These are phyloP conservation scores for Porphyrellus sp. DNA, from an alignment of 1,284 basidiomycete genomes.

Conservation along the genomic window DNA sequence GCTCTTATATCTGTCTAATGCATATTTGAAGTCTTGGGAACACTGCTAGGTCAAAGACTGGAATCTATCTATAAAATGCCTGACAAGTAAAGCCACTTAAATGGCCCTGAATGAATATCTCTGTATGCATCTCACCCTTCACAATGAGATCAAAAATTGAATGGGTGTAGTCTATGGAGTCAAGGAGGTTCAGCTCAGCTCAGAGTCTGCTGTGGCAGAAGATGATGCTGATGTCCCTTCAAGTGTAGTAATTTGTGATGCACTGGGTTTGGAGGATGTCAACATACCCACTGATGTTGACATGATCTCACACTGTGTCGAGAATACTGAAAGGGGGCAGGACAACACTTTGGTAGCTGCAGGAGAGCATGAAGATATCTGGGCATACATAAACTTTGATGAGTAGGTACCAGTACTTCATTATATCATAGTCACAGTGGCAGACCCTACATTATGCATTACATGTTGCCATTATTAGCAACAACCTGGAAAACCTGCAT, in stretches of 20 bases:
- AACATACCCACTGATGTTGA: background rate
- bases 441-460: background rate
- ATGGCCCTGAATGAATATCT: conserved; percentile 1
- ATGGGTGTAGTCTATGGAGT: background rate
- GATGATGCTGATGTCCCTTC: conserved; percentile 7
- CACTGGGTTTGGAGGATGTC: background rate
- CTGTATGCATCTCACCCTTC: background rate
- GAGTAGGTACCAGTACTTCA: background rate
- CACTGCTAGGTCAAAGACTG: background rate
- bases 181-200: background rate
- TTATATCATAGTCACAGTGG: background rate
- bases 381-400: background rate
- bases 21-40: background rate
- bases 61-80: background rate
- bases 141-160: background rate
- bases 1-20: background rate
- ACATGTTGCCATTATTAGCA: background rate
- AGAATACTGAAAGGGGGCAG: background rate
- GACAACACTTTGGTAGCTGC: background rate
- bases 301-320: background rate
- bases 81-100: conserved; percentile 5
- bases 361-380: conserved; percentile 5
- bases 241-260: conserved; percentile 1
- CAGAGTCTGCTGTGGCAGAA: background rate
- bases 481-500: background rate